A percentile compares a stretch with the other conserved stretches of the same genome.
phyloP scores from a whole-genome alignment of 2,329 filamentous ascomycete genomes.

The Fusarium sp. region DNA sequence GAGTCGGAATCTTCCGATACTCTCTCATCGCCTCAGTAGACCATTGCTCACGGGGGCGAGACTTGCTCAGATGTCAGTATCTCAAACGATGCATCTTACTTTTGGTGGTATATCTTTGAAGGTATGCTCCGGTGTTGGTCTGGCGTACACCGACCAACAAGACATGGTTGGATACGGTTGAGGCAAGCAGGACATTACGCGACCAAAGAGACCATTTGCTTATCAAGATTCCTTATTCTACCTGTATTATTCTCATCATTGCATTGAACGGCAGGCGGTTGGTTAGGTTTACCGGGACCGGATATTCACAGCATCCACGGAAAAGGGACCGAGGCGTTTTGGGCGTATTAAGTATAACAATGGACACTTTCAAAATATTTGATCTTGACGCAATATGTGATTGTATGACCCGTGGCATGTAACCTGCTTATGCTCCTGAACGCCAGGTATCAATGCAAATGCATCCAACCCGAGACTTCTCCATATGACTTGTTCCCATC shows the following conservation, averaged over 20 bases:
- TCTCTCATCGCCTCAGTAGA: conserved; percentile 62
- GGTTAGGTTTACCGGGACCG: conserved; percentile 46
- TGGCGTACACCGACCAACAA: conserved; percentile 12
- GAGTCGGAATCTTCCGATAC: conserved; percentile 70
- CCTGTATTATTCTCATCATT: conserved; percentile 48
- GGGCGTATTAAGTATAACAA: conserved; percentile 45
- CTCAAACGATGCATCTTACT: conserved; percentile 4
- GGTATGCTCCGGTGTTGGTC: conserved; percentile 1
- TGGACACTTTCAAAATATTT: conserved; percentile 36
- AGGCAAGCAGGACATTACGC: conserved; percentile 38
- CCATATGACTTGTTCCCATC: background rate
- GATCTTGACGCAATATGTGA: conserved; percentile 15
- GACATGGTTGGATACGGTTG: conserved; percentile 48
- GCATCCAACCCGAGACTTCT: conserved; percentile 7
- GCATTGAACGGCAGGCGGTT: conserved; percentile 47
- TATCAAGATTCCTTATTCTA: conserved; percentile 30
- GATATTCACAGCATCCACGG: conserved; percentile 47
- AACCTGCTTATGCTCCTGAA: conserved; percentile 33
- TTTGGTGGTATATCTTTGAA: background rate
- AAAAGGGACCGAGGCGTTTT: conserved; percentile 49
- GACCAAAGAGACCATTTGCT: conserved; percentile 26
- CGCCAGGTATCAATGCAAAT: conserved; percentile 34
- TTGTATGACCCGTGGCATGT: conserved; percentile 1
- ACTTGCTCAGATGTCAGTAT: conserved; percentile 1
- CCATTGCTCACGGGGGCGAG: background rate